These are phyloP conservation scores for Dioscorea cayenensis DNA, from an alignment of 116 monocot genomes.

Conservation along the genomic window DNA sequence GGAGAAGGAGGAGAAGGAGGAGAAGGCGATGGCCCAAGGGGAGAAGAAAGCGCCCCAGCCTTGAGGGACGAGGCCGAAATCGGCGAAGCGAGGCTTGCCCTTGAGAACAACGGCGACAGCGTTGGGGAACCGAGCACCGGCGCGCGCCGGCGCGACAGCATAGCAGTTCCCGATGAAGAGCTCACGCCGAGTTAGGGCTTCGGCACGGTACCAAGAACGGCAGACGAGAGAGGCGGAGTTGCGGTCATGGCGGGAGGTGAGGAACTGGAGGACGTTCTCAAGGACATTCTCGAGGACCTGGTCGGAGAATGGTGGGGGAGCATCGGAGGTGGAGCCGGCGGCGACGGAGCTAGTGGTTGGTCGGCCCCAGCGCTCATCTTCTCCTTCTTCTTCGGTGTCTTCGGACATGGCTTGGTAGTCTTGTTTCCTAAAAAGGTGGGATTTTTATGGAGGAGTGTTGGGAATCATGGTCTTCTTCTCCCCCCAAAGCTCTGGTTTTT, in stretches of 20 bases:
- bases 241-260: constrained; percentile 50
- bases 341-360: neutral
- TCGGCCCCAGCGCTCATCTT: neutral
- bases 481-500: no score
- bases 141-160: constrained; percentile 52
- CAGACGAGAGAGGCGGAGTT: constrained; percentile 68
- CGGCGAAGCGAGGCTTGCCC: constrained; percentile 81
- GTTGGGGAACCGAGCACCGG: constrained; percentile 33
- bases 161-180: constrained; percentile 92
- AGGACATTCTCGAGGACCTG: constrained; percentile 70
- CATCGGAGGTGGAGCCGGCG: neutral
- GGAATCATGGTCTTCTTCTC: no score
- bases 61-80: constrained; percentile 69
- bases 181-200: constrained; percentile 62
- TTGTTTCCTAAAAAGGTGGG: constrained; percentile 1
- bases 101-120: constrained; percentile 47
- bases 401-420: constrained; percentile 16
- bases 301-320: constrained; percentile 36
- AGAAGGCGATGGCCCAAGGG: constrained; percentile 48
- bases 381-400: constrained; percentile 10
- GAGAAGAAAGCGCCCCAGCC: constrained; percentile 60
- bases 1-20: constrained; percentile 26
- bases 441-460: neutral
- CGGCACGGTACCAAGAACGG: constrained; percentile 59
- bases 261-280: constrained; percentile 66